Evolutionary conservation across 164 flowering plant genomes (phyloP).

Genomic region (Vitis rotundifolia): DNA sequence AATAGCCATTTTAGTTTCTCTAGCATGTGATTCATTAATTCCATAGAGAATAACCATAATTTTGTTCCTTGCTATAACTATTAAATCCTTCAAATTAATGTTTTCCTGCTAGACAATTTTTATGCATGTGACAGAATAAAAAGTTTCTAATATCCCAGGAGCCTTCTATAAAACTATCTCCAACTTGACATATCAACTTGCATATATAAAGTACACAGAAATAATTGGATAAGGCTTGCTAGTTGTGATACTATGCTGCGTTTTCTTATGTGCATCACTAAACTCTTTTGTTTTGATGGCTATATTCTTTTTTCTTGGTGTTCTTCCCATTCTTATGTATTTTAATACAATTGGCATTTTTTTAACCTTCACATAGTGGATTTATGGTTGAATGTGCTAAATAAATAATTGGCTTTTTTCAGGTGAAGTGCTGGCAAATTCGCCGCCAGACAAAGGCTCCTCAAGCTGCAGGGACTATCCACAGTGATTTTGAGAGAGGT

Average conservation of each 20-base stretch:
- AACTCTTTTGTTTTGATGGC: neutral
- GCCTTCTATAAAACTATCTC: no score
- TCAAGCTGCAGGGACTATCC: constrained; percentile 98
- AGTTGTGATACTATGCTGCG: neutral
- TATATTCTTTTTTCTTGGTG: neutral
- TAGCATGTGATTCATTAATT: no score
- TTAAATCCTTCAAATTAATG: no score
- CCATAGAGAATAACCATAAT: no score
- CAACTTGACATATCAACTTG: no score
- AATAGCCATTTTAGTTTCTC: no score
- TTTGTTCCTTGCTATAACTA: no score
- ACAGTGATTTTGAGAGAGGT: constrained; percentile 96
- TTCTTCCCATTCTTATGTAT: neutral
- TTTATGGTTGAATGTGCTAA: neutral
- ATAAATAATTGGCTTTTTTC: constrained; percentile 9
- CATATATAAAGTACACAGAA: no score
- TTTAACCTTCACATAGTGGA: neutral
- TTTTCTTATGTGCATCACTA: constrained; percentile 1
- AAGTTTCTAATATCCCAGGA: no score
- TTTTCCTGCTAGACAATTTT: no score
- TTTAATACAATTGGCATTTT: neutral
- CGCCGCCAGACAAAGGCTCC: constrained; percentile 95
- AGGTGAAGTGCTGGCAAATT: constrained; percentile 98
- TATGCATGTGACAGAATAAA: no score
- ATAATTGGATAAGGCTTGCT: neutral